Evolutionary conservation across 148 eudicot species (phyloP), one percentile per base, ranked within the genome.

Genomic region (Persicaria maculosa): DNA sequence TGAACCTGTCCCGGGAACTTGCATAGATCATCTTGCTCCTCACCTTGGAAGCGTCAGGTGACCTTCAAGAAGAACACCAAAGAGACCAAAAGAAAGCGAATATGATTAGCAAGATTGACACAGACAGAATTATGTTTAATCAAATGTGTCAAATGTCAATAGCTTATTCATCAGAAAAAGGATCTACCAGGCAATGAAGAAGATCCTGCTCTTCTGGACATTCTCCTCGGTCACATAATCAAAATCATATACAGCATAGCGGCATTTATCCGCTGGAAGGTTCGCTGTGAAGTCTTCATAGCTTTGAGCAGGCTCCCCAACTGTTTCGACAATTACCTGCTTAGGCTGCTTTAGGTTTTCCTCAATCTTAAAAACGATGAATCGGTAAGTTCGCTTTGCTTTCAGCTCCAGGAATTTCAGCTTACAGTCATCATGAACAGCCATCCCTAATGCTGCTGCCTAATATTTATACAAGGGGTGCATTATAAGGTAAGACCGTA

Each of bases 391-490:
- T 72, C 97, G 88, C 80, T 91, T 91, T 22, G 93, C 89, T 77
- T 91, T 91, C 82, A 91, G 72, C 75, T 91, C 97, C 88, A 91
- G 71, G 77, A 91, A 91, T 68, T 82, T 89, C 74, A 91, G 88
- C 84, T 91, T 91, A 84, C 97, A 91, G 40, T 91, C 93, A 81
- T 91, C 97, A 68, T 89, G 90, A 78, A 91, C 97, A 68, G 97
- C 97, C 87, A 91, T 89, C 31, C 97, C 97, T 19, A 93, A 91
- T 14, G 40, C 40, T 31, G 40, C 40, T 0, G 40, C 40, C 40
- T 31, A 31, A 31, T 31, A 31, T 31, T 31, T 2, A 31, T 31
- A 31, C 3, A 31, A 31, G 40, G 40, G 40, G 40, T 31, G 40
- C 40, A 31, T 31, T 31, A 31, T 31, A 31, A 31, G 40, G 3